A percentile compares a stretch with the other conserved stretches of the same genome.
phyloP scores from a whole-genome alignment of 2,329 filamentous ascomycete genomes.

The Paracamarosporium sp. region DNA sequence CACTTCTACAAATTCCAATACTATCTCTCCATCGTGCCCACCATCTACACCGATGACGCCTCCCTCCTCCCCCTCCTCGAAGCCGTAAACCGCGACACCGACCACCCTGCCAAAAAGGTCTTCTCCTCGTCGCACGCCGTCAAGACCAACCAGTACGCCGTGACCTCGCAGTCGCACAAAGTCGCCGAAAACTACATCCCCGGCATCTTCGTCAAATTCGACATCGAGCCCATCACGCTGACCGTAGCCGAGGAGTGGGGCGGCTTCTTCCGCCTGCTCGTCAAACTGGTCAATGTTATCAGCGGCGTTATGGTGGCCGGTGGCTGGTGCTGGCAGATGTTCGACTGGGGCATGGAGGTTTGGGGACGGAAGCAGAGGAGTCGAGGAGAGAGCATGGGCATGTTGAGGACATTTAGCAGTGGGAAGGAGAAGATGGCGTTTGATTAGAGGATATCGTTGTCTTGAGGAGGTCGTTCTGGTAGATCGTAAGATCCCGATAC shows the following conservation, averaged over 20 bases:
- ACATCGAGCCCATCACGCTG: conserved; percentile 93
- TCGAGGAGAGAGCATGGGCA: conserved; percentile 53
- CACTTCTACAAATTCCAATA: conserved; percentile 99
- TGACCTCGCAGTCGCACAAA: conserved; percentile 81
- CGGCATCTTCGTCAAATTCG: conserved; percentile 97
- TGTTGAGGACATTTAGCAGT: conserved; percentile 47
- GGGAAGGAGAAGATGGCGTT: conserved; percentile 24
- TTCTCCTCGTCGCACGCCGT: conserved; percentile 63
- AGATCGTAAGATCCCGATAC: too few species aligned
- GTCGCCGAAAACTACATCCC: conserved; percentile 76
- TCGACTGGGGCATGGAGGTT: conserved; percentile 71
- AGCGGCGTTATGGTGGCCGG: conserved; percentile 91
- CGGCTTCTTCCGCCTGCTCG: conserved; percentile 74
- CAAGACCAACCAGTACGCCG: conserved; percentile 96
- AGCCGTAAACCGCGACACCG: conserved; percentile 43
- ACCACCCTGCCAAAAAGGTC: conserved; percentile 44
- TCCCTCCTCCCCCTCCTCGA: conserved; percentile 56
- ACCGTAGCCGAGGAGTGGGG: conserved; percentile 83
- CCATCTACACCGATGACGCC: conserved; percentile 73
- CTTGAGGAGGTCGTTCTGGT: too few species aligned
- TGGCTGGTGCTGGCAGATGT: conserved; percentile 89
- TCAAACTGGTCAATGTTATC: conserved; percentile 89
- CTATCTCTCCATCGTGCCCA: conserved; percentile 93
- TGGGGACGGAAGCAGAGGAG: conserved; percentile 50
- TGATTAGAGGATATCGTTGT: conserved; percentile 14